Evolutionary conservation across 306 rosid genomes (phyloP), one percentile per base, ranked within the genome.

Genomic region (Vigna hirtella): DNA sequence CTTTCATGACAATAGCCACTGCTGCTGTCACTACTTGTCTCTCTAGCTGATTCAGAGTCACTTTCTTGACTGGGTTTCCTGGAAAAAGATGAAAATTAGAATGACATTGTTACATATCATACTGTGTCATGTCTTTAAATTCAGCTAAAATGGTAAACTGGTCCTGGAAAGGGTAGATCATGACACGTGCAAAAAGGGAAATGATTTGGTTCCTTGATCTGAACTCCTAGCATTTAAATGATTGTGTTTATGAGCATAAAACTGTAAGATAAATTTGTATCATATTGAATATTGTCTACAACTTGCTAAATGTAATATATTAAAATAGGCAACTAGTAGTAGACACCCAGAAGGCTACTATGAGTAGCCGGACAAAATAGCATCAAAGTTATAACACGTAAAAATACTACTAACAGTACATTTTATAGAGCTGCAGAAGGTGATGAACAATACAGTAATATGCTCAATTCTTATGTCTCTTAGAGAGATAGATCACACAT

Each of bases 21-120:
- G 84, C 92, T 88, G 66, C 90, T 90, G 47, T 88, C 93, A 45
- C 98, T 93, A 81, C 95, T 88, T 51, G 98, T 86, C 84, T 90
- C 98, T 86, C 91, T 87, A 12, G 96, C 83, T 70, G 98, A 91
- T 77, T 86, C 97, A 48, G 91, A 90, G 79, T 93, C 98, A 78
- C 97, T 91, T 82, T 87, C 91, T 77, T 85, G 90, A 84, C 89
- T 84, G 73, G 80, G 86, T 79, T 83, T 90, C 90, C 97, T 87
- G 87, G 61, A 83, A 82, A 73, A 76, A 68, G 42, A 80, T 76
- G 66, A 52, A 82, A 63, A 24, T 53, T 48, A 70, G 69, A 69
- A 70, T 1, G 32, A 55, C 30, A 28, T 20, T 67, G 49, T 47
- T 22, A 64, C 5, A 45, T 22, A 38, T 26, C 74, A 75, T 43